phyloP scores from a whole-genome alignment of 306 rosid species.

The Phaseolus lunatus region DNA sequence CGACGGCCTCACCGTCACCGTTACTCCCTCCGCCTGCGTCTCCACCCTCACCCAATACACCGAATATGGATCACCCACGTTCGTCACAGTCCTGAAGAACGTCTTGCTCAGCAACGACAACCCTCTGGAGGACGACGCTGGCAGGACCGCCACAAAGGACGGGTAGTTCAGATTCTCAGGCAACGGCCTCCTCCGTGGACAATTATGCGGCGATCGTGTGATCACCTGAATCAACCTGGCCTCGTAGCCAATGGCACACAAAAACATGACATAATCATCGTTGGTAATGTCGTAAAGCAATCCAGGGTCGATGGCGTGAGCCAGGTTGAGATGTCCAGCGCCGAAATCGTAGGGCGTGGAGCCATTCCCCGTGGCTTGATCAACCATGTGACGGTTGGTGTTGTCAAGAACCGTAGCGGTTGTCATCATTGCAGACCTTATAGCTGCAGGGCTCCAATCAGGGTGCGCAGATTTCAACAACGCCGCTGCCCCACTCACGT shows the following conservation, averaged over 20 bases:
- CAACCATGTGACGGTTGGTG: not conserved
- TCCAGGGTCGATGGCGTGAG: conserved; percentile 11
- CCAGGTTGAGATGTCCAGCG: conserved; percentile 15
- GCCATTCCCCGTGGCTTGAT: not conserved
- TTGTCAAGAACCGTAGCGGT: not conserved
- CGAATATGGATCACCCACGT: not conserved
- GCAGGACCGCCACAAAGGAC: not conserved
- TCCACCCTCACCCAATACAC: not conserved
- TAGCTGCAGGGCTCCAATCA: not conserved
- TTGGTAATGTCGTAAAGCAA: not conserved
- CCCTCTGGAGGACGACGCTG: not conserved
- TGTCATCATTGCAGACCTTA: conserved; percentile 24
- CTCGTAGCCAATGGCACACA: not conserved
- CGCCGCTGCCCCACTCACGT: conserved; percentile 67
- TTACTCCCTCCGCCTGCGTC: not conserved
- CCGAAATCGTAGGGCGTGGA: conserved; percentile 16
- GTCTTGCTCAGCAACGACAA: not conserved
- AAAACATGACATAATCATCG: not conserved
- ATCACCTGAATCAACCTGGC: conserved; percentile 1
- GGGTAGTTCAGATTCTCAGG: not conserved
- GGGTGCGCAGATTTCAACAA: not conserved
- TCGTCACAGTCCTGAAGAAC: conserved; percentile 15
- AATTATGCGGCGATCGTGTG: not conserved
- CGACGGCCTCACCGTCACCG: conserved; percentile 1
- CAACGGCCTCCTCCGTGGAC: not conserved